Base-by-base conservation (phyloP, 192 early-diverging fungal species). In the Glomus cerebriforme region DNA sequence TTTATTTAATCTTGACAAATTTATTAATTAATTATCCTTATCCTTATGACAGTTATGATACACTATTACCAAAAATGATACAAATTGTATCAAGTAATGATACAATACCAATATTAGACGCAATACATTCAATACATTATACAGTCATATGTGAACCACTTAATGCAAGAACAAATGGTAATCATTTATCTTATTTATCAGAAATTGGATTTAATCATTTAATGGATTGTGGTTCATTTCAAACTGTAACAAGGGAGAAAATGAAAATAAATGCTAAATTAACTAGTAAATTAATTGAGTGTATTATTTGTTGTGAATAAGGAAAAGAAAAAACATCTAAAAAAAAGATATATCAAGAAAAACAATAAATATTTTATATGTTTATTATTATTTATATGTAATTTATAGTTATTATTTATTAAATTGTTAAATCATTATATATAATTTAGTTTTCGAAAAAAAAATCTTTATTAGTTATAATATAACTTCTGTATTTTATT, bases 31-130 rank as follows among this genome's bases (percentile, higher is more conserved):
- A 22, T 59, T 73, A 2, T 34, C 22, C 19, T 34, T 22, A 31
- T 35, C 0, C n/a, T n/a, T 12, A 43, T 43, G 12, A 32, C 32
- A 74, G 73, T 22, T 74, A 92, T 73, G 92, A 95, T 67, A 86
- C 82, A 7, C 76, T 95, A 2, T 64, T 92, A 31, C 90, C 92
- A 29, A 90, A 92, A 59, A 93, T 95, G 89, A 92, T 88, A 59
- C 87, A 91, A 74, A 88, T 91, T 37, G 83, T 95, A 26, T 83
- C 86, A 43, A 92, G 82, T 65, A 90, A 86, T 60, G 89, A 92
- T 31, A 88, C 87, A 2, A 83, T 89, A 7, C 87, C 87, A 9
- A 89, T 93, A 54, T 85, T 93, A 6, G 89, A 92, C 62, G 83
- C 91, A 8, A 88, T 94, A 9, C 91, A 95, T 73, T 83, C 86